These are phyloP conservation scores for Magnaporthales sp. DNA, from an alignment of 2,329 filamentous ascomycete species.

Conservation along the genomic window DNA sequence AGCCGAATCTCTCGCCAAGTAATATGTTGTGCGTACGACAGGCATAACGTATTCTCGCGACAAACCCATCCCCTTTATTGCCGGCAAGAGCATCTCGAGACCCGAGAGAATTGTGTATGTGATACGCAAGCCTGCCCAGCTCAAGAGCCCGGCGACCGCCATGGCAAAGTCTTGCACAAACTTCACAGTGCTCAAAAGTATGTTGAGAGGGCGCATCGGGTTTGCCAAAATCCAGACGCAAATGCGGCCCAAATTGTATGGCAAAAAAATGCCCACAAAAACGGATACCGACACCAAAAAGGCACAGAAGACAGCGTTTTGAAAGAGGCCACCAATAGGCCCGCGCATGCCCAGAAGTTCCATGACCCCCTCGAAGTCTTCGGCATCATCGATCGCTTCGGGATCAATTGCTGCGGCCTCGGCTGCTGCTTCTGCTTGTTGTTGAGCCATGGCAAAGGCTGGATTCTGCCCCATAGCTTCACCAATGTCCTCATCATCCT, in stretches of 20 bases:
- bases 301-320: slow-evolving; percentile 91
- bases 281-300: slow-evolving; percentile 84
- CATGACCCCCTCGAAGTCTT: slow-evolving; percentile 93
- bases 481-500: slow-evolving; percentile 11
- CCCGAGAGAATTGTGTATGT: background rate
- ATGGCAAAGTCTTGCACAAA: slow-evolving; percentile 68
- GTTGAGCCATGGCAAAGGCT: slow-evolving; percentile 7
- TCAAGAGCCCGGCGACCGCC: slow-evolving; percentile 50
- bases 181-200: slow-evolving; percentile 67
- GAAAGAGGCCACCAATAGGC: slow-evolving; percentile 78
- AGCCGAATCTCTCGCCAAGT: slow-evolving; percentile 31
- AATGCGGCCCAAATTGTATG: slow-evolving; percentile 85
- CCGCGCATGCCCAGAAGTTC: slow-evolving; percentile 96
- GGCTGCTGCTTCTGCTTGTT: slow-evolving; percentile 49
- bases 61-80: slow-evolving; percentile 21
- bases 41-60: slow-evolving; percentile 5
- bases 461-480: slow-evolving; percentile 11
- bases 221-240: slow-evolving; percentile 73
- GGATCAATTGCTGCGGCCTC: slow-evolving; percentile 62
- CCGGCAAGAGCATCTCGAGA: slow-evolving; percentile 29
- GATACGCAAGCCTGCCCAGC: slow-evolving; percentile 24
- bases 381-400: slow-evolving; percentile 72
- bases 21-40: slow-evolving; percentile 25
- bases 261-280: slow-evolving; percentile 76
- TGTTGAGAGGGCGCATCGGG: slow-evolving; percentile 65